phyloP scores from a whole-genome alignment of 305 asterid species.

The Rubia balearica region DNA sequence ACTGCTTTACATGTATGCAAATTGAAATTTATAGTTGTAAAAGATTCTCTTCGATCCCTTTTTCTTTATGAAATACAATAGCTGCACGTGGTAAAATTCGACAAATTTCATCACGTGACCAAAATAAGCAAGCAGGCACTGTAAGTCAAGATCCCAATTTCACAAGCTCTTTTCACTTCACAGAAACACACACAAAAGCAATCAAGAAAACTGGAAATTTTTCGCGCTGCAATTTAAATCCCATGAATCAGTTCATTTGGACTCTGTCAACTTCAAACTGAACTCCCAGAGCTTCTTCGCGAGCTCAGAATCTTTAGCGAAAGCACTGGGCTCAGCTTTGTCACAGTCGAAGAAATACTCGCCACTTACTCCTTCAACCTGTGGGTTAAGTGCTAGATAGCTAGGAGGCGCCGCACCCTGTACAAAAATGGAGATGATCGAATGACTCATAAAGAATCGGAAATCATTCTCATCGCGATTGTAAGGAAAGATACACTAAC shows the following conservation, averaged over 20 bases:
- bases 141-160: too few relatives aligned
- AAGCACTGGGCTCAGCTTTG: not conserved
- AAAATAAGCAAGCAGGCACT: too few relatives aligned
- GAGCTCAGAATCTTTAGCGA: not conserved
- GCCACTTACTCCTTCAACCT: not conserved
- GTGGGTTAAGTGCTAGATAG: not conserved
- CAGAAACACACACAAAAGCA: not conserved
- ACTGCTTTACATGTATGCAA: too few relatives aligned
- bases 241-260: not conserved
- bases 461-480: not conserved
- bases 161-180: not conserved
- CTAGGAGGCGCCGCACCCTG: not conserved
- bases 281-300: slow-evolving; percentile 4
- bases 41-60: too few relatives aligned
- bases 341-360: not conserved
- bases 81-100: too few relatives aligned
- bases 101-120: too few relatives aligned
- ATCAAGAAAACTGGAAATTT: not conserved
- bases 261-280: slow-evolving; percentile 3
- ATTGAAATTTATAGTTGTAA: too few relatives aligned
- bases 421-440: not conserved
- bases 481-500: not conserved
- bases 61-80: too few relatives aligned
- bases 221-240: not conserved
- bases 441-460: not conserved